phyloP scores from a whole-genome alignment of 768 basidiomycete species.

The Kockovaella imperatae region DNA sequence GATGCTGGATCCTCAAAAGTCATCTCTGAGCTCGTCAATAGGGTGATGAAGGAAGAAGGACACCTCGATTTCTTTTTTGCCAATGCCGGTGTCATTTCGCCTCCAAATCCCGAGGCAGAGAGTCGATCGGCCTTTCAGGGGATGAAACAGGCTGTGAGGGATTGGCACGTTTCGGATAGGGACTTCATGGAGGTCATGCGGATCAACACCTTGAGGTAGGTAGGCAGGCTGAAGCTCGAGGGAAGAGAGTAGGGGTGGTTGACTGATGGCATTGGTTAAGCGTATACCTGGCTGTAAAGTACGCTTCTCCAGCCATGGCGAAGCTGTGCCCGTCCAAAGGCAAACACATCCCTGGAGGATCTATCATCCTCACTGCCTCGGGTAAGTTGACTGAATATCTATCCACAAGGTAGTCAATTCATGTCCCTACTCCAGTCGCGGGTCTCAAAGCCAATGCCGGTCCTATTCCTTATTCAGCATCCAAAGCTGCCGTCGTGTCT shows the following conservation, averaged over 20 bases:
- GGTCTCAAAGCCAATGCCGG: slow-evolving; percentile 25
- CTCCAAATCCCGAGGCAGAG: slow-evolving; percentile 24
- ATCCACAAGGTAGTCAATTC: neutral
- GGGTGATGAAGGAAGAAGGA: slow-evolving; percentile 70
- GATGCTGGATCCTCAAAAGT: slow-evolving; percentile 75
- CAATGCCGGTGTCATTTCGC: slow-evolving; percentile 54
- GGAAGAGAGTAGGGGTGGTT: neutral
- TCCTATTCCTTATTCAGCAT: slow-evolving; percentile 64
- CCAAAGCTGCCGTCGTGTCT: slow-evolving; percentile 86
- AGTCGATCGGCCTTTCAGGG: neutral
- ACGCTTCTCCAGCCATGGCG: slow-evolving; percentile 75
- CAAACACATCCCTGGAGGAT: slow-evolving; percentile 64
- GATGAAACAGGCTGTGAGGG: slow-evolving; percentile 2
- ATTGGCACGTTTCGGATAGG: slow-evolving; percentile 53
- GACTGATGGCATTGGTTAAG: slow-evolving; percentile 46
- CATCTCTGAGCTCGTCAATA: slow-evolving; percentile 62
- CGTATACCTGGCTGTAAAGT: slow-evolving; percentile 80
- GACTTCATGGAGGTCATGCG: slow-evolving; percentile 68
- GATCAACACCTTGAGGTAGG: slow-evolving; percentile 63
- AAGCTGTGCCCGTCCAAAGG: slow-evolving; percentile 59
- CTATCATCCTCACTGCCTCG: slow-evolving; percentile 77
- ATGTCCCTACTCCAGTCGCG: slow-evolving; percentile 14
- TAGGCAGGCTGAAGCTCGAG: slow-evolving; percentile 7
- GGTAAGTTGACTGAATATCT: slow-evolving; percentile 51
- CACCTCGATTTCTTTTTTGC: slow-evolving; percentile 90